A percentile compares a stretch with the other conserved stretches of the same genome.
Conservation (phyloP, 163 green algal genomes). For the Prototheca cutis region DNA sequence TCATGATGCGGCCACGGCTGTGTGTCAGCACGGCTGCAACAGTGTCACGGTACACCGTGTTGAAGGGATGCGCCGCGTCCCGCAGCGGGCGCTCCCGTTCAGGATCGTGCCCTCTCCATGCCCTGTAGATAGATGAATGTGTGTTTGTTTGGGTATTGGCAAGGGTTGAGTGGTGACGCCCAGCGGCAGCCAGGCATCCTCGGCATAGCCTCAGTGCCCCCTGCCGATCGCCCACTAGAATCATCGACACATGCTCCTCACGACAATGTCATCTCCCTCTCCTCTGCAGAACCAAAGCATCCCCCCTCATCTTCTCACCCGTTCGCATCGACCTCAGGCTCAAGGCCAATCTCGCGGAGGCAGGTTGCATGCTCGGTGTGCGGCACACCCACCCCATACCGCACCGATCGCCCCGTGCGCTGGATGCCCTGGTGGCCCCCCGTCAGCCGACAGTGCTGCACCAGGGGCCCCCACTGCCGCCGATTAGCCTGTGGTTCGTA, state of each 20-base stretch:
- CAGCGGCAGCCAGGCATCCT: no score
- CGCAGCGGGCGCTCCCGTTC: conserved; percentile 6
- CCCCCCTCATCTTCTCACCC: conserved; percentile 1
- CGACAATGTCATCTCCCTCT: not conserved
- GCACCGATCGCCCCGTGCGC: conserved; percentile 23
- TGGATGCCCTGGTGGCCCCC: conserved; percentile 32
- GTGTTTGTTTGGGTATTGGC: no score
- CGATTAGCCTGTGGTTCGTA: conserved; percentile 33
- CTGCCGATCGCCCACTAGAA: no score
- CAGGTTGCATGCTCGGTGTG: conserved; percentile 17
- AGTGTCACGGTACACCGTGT: conserved; percentile 22
- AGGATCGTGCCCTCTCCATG: not conserved
- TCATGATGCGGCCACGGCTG: not conserved
- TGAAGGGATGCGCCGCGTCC: conserved; percentile 24
- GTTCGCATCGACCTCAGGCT: conserved; percentile 9
- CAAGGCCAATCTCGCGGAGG: conserved; percentile 4
- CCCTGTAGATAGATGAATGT: no score
- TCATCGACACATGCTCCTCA: no score
- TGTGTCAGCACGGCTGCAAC: not conserved
- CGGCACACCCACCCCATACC: conserved; percentile 26
- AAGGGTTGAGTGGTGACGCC: no score
- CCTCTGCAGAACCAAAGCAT: no score
- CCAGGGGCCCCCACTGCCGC: conserved; percentile 30
- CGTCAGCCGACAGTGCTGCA: conserved; percentile 32
- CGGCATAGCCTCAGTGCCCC: no score